Conservation (phyloP, 179 eudicot species). For the Sideroxylon spinosum region DNA sequence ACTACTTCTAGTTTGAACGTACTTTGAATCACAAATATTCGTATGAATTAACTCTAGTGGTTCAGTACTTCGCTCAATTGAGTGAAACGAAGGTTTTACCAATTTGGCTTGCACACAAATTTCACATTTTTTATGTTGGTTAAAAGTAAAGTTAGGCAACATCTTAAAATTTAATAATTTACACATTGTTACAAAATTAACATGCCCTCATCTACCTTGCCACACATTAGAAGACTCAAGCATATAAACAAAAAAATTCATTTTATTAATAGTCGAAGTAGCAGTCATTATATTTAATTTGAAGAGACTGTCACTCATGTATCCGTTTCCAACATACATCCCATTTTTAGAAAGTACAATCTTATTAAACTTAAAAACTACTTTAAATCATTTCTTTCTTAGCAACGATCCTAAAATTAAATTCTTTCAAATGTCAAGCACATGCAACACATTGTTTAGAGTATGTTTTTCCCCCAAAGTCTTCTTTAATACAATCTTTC, state of each 20-base stretch:
- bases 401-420: not conserved
- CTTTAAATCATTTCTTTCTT: not conserved
- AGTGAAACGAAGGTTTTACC: no score
- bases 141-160: not conserved
- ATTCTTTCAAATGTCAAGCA: not conserved
- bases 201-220: constrained; percentile 5
- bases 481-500: not conserved
- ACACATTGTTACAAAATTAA: not conserved
- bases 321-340: not conserved
- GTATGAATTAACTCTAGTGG: no score
- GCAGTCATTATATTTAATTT: not conserved
- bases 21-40: no score
- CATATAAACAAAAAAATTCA: not conserved
- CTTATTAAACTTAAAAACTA: not conserved
- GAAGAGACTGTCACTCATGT: not conserved
- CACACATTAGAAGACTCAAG: not conserved
- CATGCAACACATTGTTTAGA: not conserved
- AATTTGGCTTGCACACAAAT: not conserved
- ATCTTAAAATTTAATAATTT: not conserved
- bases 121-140: not conserved
- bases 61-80: no score
- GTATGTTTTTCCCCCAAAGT: not conserved
- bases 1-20: no score
- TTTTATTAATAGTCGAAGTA: not conserved
- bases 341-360: not conserved